phyloP scores from a whole-genome alignment of 176 grass and related monocot genomes.

The Rhynchospora tenuis region DNA sequence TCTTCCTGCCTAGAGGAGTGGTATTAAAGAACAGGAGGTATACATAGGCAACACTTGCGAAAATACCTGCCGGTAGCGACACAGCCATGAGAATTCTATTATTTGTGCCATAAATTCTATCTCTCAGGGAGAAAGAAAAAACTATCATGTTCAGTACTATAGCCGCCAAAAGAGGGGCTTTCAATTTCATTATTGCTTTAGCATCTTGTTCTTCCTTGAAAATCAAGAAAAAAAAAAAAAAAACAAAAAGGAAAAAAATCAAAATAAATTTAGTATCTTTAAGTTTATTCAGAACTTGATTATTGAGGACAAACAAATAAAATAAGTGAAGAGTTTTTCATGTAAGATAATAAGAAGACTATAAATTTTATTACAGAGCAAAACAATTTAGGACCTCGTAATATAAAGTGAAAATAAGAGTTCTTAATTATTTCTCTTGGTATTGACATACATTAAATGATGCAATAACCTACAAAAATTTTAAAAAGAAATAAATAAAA shows the following conservation, averaged over 20 bases:
- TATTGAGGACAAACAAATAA: not conserved
- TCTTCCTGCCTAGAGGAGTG: not conserved
- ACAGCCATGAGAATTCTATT: not conserved
- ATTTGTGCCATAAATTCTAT: not conserved
- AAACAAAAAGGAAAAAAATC: not conserved
- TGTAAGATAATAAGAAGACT: not conserved
- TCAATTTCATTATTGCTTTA: not conserved
- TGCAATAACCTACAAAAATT: not conserved
- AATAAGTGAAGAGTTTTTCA: not conserved
- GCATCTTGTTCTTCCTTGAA: not conserved
- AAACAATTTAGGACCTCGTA: not conserved
- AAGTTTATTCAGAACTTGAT: not conserved
- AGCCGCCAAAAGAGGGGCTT: not conserved
- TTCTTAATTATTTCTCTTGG: not conserved
- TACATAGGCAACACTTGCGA: not conserved
- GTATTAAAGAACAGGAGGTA: not conserved
- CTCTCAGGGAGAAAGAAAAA: not conserved
- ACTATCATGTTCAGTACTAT: not conserved
- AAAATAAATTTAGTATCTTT: not conserved
- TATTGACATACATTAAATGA: not conserved
- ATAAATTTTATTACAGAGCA: not conserved
- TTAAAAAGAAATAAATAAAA: not conserved
- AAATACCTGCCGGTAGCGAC: not conserved
- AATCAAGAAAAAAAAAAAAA: not conserved
- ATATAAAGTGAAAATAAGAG: not conserved